Percentiles rank a stretch among this genome's conserved stretches.
These are phyloP conservation scores for Mortierella sp. DNA, from an alignment of 371 early-diverging fungal genomes.

Conservation along the genomic window DNA sequence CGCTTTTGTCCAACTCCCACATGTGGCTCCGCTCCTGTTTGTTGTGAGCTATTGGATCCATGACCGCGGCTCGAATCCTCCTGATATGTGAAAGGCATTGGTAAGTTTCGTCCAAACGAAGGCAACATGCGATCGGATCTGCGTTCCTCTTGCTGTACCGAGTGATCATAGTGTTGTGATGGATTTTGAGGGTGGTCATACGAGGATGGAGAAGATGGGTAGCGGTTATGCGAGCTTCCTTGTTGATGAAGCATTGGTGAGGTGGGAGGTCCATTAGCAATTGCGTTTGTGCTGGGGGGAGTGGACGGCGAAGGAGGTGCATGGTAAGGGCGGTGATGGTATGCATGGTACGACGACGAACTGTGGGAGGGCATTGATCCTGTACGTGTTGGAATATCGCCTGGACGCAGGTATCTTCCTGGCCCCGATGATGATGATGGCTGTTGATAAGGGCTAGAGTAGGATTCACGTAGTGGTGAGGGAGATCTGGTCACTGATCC, in stretches of 20 bases:
- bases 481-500: conserved; percentile 37
- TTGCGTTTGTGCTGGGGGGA: conserved; percentile 7
- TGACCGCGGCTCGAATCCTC: conserved; percentile 24
- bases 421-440: conserved; percentile 25
- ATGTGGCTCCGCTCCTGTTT: conserved; percentile 7
- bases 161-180: conserved; percentile 32
- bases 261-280: conserved; percentile 11
- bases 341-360: conserved; percentile 26
- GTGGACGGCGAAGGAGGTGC: conserved; percentile 38
- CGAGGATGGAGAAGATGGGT: conserved; percentile 42
- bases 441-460: conserved; percentile 21
- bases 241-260: conserved; percentile 39
- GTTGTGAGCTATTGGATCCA: conserved; percentile 10
- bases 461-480: conserved; percentile 54
- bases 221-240: conserved; percentile 20
- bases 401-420: conserved; percentile 43
- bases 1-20: conserved; percentile 41
- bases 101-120: conserved; percentile 47
- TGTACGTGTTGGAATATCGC: conserved; percentile 39
- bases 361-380: conserved; percentile 47
- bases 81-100: conserved; percentile 32
- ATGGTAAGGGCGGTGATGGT: conserved; percentile 31
- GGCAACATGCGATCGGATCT: conserved; percentile 50
- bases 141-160: conserved; percentile 28
- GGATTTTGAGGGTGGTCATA: conserved; percentile 36